Percentiles rank a stretch among this genome's conserved stretches.
Evolutionary conservation across 2,329 filamentous ascomycete species (phyloP).

Genomic region (Trichoderma hamatum): DNA sequence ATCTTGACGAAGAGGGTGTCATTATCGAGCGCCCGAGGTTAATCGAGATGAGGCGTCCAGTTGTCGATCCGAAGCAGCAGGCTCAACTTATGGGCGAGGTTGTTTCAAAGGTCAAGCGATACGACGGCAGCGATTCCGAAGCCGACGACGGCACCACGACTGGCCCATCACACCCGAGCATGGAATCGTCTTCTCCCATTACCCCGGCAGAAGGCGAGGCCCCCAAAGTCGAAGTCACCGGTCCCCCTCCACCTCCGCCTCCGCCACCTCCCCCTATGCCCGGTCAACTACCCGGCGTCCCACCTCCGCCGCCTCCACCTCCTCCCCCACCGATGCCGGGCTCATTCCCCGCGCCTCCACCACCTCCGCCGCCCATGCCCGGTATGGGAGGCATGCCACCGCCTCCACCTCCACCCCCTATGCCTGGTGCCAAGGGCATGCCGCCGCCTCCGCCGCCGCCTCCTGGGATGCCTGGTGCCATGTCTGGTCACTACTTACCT

Average conservation of each 20-base stretch:
- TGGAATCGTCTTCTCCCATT: conserved; percentile 70
- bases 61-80: conserved; percentile 65
- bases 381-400: conserved; percentile 36
- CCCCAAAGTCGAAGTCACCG: conserved; percentile 62
- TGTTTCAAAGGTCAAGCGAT: conserved; percentile 71
- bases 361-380: conserved; percentile 51
- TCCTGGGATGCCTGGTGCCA: conserved; percentile 67
- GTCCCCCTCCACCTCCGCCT: conserved; percentile 42
- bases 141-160: conserved; percentile 69
- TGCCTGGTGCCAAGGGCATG: conserved; percentile 47
- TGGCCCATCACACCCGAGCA: conserved; percentile 73
- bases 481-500: conserved; percentile 76
- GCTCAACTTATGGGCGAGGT: conserved; percentile 71
- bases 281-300: conserved; percentile 37
- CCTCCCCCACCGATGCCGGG: conserved; percentile 43
- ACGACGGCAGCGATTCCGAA: conserved; percentile 74
- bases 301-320: conserved; percentile 44
- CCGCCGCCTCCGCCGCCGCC: conserved; percentile 57
- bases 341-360: conserved; percentile 49
- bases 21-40: conserved; percentile 79
- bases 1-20: conserved; percentile 57
- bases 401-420: conserved; percentile 44
- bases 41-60: conserved; percentile 75
- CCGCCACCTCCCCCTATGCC: conserved; percentile 40
- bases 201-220: conserved; percentile 64